phyloP scores from a whole-genome alignment of 306 rosid genomes.

The Hippophae rhamnoides region DNA sequence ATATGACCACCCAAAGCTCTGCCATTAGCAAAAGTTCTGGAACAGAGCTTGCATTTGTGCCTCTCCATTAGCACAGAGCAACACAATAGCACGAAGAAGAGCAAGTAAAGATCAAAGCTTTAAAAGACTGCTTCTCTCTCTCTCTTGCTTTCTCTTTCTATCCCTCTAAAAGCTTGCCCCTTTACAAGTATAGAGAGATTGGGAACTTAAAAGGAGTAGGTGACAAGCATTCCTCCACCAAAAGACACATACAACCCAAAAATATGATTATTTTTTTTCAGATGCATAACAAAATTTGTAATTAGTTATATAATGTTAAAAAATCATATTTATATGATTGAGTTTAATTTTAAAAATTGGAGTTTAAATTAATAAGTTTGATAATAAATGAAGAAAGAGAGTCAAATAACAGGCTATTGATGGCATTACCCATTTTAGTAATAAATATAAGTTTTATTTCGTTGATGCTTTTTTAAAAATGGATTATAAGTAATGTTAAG shows the following conservation, averaged over 20 bases:
- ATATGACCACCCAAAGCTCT: slow-evolving; percentile 85
- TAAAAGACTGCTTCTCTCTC: slow-evolving; percentile 1
- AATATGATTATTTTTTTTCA: slow-evolving; percentile 1
- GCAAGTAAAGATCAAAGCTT: no score
- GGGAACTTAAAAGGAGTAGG: slow-evolving; percentile 73
- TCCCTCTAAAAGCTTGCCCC: slow-evolving; percentile 10
- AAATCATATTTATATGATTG: slow-evolving; percentile 6
- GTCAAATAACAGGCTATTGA: slow-evolving; percentile 56
- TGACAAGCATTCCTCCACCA: slow-evolving; percentile 92
- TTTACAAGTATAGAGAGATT: slow-evolving; percentile 27
- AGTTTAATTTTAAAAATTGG: slow-evolving; percentile 8
- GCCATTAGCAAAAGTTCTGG: slow-evolving; percentile 51
- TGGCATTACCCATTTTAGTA: slow-evolving; percentile 33
- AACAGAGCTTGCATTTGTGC: slow-evolving; percentile 83
- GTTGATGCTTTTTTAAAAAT: slow-evolving; percentile 11
- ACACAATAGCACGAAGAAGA: slow-evolving; percentile 1
- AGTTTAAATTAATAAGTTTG: slow-evolving; percentile 21
- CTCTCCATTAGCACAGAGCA: slow-evolving; percentile 41
- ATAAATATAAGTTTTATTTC: slow-evolving; percentile 9
- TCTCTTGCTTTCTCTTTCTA: background rate
- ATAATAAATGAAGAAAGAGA: slow-evolving; percentile 43
- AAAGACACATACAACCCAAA: slow-evolving; percentile 56
- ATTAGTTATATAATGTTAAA: slow-evolving; percentile 17
- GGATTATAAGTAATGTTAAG: no score
- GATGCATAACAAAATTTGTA: background rate